Percentiles rank a stretch among this genome's conserved stretches.
Evolutionary conservation across 352 stramenopile genomes (phyloP).

Genomic region (Globisporangium alternatum): DNA sequence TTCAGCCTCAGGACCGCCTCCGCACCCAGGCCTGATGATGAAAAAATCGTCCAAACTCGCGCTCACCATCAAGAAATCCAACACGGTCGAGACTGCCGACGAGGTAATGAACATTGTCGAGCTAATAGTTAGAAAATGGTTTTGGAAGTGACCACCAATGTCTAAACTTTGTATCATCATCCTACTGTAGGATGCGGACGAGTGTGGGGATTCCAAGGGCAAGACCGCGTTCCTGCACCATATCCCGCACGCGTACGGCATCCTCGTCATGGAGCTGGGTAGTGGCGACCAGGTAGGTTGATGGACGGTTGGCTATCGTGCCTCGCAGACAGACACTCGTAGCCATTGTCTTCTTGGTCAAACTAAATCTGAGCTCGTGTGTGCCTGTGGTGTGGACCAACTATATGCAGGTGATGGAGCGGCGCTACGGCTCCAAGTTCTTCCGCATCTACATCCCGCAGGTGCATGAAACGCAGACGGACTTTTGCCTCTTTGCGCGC

Average conservation of each 20-base stretch:
- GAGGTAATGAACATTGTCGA: slow-evolving; percentile 11
- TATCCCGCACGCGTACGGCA: slow-evolving; percentile 37
- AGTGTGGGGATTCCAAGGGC: slow-evolving; percentile 29
- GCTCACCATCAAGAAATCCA: slow-evolving; percentile 20
- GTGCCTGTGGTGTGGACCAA: background rate
- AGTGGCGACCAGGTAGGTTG: slow-evolving; percentile 34
- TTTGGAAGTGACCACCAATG: background rate
- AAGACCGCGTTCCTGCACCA: slow-evolving; percentile 71
- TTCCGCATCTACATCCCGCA: slow-evolving; percentile 78
- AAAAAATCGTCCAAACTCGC: slow-evolving; percentile 21
- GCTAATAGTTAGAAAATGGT: background rate
- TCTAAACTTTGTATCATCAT: background rate
- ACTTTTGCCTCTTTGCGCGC: slow-evolving; percentile 77
- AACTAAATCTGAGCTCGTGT: background rate
- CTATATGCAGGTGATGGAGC: slow-evolving; percentile 26
- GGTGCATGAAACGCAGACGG: slow-evolving; percentile 59
- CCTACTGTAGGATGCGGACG: slow-evolving; percentile 15
- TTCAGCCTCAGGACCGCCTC: background rate
- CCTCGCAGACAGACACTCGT: background rate
- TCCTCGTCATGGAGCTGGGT: slow-evolving; percentile 72
- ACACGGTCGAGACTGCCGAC: slow-evolving; percentile 21
- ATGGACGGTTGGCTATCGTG: background rate
- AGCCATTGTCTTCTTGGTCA: background rate
- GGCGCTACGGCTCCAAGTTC: slow-evolving; percentile 66
- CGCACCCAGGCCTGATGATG: background rate